Base-by-base conservation (phyloP, 371 early-diverging fungal species). In the Rhizopus stolonifer region DNA sequence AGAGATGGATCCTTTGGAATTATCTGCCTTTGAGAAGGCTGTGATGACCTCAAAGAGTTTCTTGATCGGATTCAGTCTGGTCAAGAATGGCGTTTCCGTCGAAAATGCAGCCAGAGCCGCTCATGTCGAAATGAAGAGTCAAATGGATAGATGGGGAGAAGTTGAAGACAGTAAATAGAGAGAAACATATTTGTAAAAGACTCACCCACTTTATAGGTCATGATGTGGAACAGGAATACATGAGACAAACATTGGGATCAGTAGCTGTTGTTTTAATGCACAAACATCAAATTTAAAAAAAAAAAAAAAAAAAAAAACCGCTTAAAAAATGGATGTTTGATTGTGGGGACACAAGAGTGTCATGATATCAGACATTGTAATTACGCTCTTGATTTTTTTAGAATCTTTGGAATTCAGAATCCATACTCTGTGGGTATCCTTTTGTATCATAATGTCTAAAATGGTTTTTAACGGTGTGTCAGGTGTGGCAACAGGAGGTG, bases 61-160 rank as follows among this genome's bases (percentile, higher is more conserved):
- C 72, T 72, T 96, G 58, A 88, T 95, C 49, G 92, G 85, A 1
- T 68, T 95, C 31, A 93, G 92, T 17, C 67, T 96, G 17, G 79
- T 91, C 15, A 81, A 92, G 62, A 67, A 85, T 29, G 82, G 65
- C 10, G 56, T 94, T 32, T 67, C 84, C 0, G 94, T 87, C 0
- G 91, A 94, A 61, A 70, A 85, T 26, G 95, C 93, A 8, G 86
- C 87, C 23, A 60, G 63, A 49, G 94, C 94, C 2, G 86, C 94
- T 1, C 86, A 88, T 49, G 84, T 94, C 9, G 98, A 97, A 73
- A 84, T 91, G 23, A 70, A 79, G 50, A 79, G 89, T 21, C 98
- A 97, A 75, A 92, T 91, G 36, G 81, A 83, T 25, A 80, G 83
- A 40, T 97, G 95, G 95, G 98, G 98, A 49, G 87, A 90, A 69